Evolutionary conservation across 805 yeast species (phyloP).

Genomic region (Cyberlindnera bimundalis): DNA sequence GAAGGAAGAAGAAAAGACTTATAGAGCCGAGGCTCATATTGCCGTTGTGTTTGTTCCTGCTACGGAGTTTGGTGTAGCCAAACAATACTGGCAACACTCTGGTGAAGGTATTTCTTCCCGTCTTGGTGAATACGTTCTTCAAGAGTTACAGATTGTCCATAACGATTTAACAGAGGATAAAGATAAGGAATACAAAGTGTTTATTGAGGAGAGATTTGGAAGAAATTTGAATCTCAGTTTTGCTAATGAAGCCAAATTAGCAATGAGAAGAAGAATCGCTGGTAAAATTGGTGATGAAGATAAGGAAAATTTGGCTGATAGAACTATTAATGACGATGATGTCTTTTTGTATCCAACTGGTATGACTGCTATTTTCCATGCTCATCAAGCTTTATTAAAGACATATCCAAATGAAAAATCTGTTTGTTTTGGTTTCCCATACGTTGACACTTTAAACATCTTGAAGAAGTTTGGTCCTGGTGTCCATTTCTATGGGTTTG

Average conservation of each 20-base stretch:
- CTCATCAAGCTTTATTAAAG: conserved; percentile 58
- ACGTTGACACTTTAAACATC: conserved; percentile 86
- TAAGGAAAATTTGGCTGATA: conserved; percentile 18
- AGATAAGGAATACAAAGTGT: conserved; percentile 56
- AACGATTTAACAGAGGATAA: conserved; percentile 28
- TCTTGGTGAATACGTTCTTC: conserved; percentile 77
- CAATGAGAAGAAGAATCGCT: conserved; percentile 72
- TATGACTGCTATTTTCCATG: conserved; percentile 85
- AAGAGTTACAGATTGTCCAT: conserved; percentile 47
- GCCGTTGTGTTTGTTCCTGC: conserved; percentile 76
- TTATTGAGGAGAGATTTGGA: conserved; percentile 87
- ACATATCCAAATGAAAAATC: conserved; percentile 45
- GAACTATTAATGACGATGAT: conserved; percentile 46
- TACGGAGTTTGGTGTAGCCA: conserved; percentile 57
- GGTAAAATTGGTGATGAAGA: conserved; percentile 50
- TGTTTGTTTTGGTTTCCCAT: conserved; percentile 95
- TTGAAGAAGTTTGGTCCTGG: conserved; percentile 91
- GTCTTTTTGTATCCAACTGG: conserved; percentile 87
- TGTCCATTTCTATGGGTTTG: conserved; percentile 78
- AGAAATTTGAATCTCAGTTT: conserved; percentile 77
- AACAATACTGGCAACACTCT: conserved; percentile 93
- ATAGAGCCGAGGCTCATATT: conserved; percentile 62
- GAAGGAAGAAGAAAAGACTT: conserved; percentile 53
- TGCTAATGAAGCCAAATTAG: conserved; percentile 70
- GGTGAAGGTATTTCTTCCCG: conserved; percentile 97